Base-by-base conservation (phyloP, 352 stramenopile genomes). In the Globisporangium viniferum region DNA sequence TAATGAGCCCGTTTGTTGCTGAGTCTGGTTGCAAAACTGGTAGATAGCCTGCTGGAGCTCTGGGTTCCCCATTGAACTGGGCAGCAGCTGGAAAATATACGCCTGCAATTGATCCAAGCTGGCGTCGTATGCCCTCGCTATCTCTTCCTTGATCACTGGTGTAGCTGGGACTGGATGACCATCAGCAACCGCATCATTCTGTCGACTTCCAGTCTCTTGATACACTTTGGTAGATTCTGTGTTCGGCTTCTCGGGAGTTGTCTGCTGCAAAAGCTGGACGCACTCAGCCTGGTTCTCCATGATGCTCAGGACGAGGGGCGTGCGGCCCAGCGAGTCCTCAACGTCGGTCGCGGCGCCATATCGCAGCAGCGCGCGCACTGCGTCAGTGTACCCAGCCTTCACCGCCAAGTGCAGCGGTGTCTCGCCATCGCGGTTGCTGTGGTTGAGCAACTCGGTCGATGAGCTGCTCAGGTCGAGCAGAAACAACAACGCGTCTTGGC, bases 351-450 rank as follows among this genome's bases (percentile, higher is more conserved):
- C 75, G 5, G 81, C 81, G 12, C 82, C 84, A 31, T 78, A 75
- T 0, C 58, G 33, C 35, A 94, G 51, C 22, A 94, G 69, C 9
- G 66, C 64, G 4, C 70, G 69, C 1, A 91, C 81, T 10, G 77
- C 77, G 9, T 73, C 73, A 1, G 72, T 69, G 64, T 80, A 81
- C 2, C 82, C 79, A 29, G 77, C 65, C 27, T 81, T 78, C 8
- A 82, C 78, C 12, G 92, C 90, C 73, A 97, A 89, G 53, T 98
- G 94, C 27, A 97, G 77, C 20, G 94, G 80, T 1, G 91, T 98
- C 54, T 98, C 88, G 20, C 91, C 88, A 65, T 91, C 80, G 5
- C 84, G 83, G 70, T 98, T 98, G 46, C 93, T 75, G 55, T 91
- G 75, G 56, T 97, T 95, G n/a, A 95, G 67, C 44, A 98, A 85